Conservation (phyloP, 164 flowering plant species). For the Umbellularia californica region DNA sequence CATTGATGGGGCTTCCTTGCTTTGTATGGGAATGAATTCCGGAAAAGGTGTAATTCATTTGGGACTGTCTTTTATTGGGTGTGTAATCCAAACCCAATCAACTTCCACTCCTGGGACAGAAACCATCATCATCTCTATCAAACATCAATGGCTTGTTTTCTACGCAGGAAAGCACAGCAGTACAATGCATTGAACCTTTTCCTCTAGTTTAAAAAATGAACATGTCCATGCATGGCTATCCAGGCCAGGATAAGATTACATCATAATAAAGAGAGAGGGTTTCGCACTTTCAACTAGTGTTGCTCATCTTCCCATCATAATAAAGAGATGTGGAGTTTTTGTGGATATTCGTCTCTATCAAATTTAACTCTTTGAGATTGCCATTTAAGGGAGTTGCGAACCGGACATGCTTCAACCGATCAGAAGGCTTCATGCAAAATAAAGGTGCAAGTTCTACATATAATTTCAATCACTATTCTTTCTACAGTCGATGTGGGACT, state of each 20-base stretch:
- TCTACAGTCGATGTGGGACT: too few relatives aligned
- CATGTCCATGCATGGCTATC: not conserved
- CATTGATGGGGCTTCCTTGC: not conserved
- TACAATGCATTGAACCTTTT: not conserved
- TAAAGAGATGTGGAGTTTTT: too few relatives aligned
- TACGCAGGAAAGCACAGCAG: not conserved
- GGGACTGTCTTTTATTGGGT: not conserved
- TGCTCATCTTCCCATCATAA: too few relatives aligned
- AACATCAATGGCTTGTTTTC: not conserved
- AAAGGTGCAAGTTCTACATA: too few relatives aligned
- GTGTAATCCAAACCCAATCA: not conserved
- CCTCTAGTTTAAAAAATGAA: not conserved
- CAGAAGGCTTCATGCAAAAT: too few relatives aligned
- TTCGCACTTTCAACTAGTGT: too few relatives aligned
- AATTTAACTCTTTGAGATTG: too few relatives aligned
- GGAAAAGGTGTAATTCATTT: not conserved
- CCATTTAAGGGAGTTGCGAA: too few relatives aligned
- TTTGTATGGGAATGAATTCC: not conserved
- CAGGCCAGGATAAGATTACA: not conserved
- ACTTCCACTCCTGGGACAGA: not conserved
- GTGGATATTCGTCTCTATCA: too few relatives aligned
- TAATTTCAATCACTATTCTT: too few relatives aligned
- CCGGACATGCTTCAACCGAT: too few relatives aligned
- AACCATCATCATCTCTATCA: not conserved
- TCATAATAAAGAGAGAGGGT: too few relatives aligned